A percentile compares a stretch with the other conserved stretches of the same genome.
Evolutionary conservation across 225 moss, liverwort and hornwort species (phyloP).

Genomic region (Straminergon stramineum): DNA sequence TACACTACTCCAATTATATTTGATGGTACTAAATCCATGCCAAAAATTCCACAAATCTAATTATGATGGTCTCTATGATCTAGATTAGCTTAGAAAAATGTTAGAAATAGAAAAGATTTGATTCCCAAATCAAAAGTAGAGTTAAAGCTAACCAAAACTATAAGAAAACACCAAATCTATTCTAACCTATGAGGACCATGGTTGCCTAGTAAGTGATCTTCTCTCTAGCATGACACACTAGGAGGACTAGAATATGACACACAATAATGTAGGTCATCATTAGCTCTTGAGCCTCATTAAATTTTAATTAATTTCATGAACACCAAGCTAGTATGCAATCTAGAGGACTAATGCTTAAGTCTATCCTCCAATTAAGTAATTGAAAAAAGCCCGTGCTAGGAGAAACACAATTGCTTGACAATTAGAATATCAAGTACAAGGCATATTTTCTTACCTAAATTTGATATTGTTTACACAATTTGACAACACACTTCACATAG

Average conservation of each 20-base stretch:
- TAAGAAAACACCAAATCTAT: no score
- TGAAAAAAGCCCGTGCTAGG: neutral
- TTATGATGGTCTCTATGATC: no score
- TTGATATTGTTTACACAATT: slow-evolving; percentile 64
- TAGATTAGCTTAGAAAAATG: no score
- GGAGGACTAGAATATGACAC: slow-evolving; percentile 41
- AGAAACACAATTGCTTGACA: neutral
- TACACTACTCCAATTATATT: no score
- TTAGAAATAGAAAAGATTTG: no score
- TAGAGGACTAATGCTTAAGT: neutral
- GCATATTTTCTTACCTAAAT: slow-evolving; percentile 28
- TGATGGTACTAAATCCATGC: no score
- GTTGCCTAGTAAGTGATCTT: slow-evolving; percentile 7
- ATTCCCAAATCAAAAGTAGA: no score
- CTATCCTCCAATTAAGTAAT: neutral
- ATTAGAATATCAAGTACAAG: neutral
- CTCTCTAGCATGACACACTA: slow-evolving; percentile 40
- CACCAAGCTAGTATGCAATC: neutral
- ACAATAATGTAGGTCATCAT: neutral
- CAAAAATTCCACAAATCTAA: no score
- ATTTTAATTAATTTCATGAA: neutral
- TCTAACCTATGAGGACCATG: slow-evolving; percentile 13
- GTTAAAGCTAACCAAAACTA: no score
- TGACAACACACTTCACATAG: slow-evolving; percentile 57
- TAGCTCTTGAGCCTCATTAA: neutral